Percentiles rank a stretch among this genome's conserved stretches.
Evolutionary conservation across 2,329 filamentous ascomycete genomes (phyloP).

Genomic region (Sarocladium kiliense): DNA sequence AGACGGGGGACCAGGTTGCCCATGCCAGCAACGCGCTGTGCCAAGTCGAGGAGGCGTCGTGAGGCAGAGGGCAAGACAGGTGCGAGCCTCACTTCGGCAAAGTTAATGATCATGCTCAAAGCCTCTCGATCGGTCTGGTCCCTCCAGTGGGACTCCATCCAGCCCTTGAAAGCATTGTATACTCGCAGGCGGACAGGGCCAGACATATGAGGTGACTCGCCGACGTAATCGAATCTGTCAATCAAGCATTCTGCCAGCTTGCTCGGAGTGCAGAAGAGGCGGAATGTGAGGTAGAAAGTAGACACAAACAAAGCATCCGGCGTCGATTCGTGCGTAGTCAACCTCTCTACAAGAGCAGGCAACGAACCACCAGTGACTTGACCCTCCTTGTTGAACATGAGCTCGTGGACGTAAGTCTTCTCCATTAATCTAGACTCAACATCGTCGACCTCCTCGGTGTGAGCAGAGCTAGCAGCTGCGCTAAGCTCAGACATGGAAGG

Average conservation of each 20-base stretch:
- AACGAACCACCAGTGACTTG: constrained; percentile 91
- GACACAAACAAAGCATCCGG: constrained; percentile 89
- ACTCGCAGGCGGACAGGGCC: constrained; percentile 81
- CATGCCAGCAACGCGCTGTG: constrained; percentile 69
- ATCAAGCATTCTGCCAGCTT: constrained; percentile 79
- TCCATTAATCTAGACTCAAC: constrained; percentile 81
- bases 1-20: constrained; percentile 76
- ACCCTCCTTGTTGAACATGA: constrained; percentile 90
- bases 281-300: constrained; percentile 94
- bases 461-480: constrained; percentile 56
- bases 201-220: constrained; percentile 67
- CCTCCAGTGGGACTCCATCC: constrained; percentile 95
- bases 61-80: constrained; percentile 69
- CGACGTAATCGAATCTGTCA: constrained; percentile 88
- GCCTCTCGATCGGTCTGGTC: constrained; percentile 74
- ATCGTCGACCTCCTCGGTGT: constrained; percentile 73
- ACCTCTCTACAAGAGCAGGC: constrained; percentile 83
- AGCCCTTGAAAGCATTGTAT: constrained; percentile 95
- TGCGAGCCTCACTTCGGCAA: constrained; percentile 69
- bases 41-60: constrained; percentile 73
- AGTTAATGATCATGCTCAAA: constrained; percentile 69
- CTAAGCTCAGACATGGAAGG: constrained; percentile 66
- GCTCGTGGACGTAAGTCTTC: constrained; percentile 85
- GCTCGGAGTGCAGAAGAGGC: constrained; percentile 78
- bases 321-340: constrained; percentile 88